Percentiles rank a stretch among this genome's conserved stretches.
Conservation (phyloP, 2,329 filamentous ascomycete genomes). For the Penicillium sp. region DNA sequence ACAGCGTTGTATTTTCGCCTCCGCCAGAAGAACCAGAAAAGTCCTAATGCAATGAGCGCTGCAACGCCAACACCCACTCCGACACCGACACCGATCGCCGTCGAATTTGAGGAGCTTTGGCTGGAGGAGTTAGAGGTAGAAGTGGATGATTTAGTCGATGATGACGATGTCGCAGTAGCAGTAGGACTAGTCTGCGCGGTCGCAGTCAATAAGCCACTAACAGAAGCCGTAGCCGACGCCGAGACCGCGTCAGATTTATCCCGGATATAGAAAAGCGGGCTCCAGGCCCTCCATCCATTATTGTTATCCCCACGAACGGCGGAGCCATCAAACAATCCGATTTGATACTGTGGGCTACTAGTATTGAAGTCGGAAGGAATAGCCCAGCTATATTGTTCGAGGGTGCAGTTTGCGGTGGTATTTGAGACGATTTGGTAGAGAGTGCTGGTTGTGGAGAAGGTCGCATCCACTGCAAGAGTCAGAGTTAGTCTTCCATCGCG, state of each 20-base stretch:
- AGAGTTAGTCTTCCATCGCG: not conserved
- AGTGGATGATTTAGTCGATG: not conserved
- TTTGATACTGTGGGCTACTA: not conserved
- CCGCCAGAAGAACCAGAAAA: constrained; percentile 1
- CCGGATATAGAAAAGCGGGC: constrained; percentile 1
- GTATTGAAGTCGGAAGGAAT: constrained; percentile 7
- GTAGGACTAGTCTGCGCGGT: not conserved
- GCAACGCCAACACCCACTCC: constrained; percentile 3
- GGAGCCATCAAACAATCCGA: constrained; percentile 3
- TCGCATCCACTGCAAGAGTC: not conserved
- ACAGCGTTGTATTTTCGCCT: not conserved
- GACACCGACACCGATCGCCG: not conserved
- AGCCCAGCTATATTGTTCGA: constrained; percentile 6
- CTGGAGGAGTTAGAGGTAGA: not conserved
- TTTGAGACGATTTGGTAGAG: constrained; percentile 1
- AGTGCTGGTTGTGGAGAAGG: not conserved
- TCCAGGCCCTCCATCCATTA: constrained; percentile 4
- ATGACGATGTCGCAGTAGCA: not conserved
- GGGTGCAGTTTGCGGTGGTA: constrained; percentile 2
- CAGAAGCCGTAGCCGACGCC: not conserved
- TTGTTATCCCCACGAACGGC: not conserved
- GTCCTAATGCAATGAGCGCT: not conserved
- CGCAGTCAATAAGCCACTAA: not conserved
- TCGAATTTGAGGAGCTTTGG: not conserved
- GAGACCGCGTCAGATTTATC: not conserved